Percentiles rank a stretch among this genome's conserved stretches.
Conservation (phyloP, 73 alveolate genomes). For the Effrenium voratum region DNA sequence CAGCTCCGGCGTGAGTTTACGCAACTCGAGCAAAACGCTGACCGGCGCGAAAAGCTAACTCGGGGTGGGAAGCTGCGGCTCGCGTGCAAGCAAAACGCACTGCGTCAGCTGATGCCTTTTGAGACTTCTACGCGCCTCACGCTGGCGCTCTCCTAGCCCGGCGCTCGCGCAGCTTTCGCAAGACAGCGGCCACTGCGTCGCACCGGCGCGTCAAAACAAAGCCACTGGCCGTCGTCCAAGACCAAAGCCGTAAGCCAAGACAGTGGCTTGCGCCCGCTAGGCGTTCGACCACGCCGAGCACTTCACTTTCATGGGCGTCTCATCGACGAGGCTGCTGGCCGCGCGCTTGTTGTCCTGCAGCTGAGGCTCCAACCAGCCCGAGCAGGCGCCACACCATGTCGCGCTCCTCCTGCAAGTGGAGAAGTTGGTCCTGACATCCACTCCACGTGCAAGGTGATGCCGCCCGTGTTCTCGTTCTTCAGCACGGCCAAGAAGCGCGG, state of each 20-base stretch:
- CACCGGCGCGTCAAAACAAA: too few species aligned
- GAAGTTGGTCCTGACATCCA: not conserved
- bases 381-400: not conserved
- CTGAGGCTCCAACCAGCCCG: not conserved
- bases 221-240: not conserved
- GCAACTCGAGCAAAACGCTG: too few species aligned
- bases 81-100: too few species aligned
- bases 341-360: not conserved
- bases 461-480: not conserved
- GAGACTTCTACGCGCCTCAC: too few species aligned
- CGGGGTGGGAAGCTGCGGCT: too few species aligned
- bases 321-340: not conserved
- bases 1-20: too few species aligned
- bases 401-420: not conserved
- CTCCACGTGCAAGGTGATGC: not conserved
- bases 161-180: not conserved
- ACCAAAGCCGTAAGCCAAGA: not conserved
- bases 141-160: not conserved
- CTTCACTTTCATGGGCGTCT: not conserved
- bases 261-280: not conserved
- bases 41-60: too few species aligned
- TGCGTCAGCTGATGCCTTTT: too few species aligned
- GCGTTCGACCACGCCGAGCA: not conserved
- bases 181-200: not conserved
- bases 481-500: not conserved